phyloP scores from a whole-genome alignment of 768 basidiomycete genomes.

The Rhodosporidiobolus sp. region DNA sequence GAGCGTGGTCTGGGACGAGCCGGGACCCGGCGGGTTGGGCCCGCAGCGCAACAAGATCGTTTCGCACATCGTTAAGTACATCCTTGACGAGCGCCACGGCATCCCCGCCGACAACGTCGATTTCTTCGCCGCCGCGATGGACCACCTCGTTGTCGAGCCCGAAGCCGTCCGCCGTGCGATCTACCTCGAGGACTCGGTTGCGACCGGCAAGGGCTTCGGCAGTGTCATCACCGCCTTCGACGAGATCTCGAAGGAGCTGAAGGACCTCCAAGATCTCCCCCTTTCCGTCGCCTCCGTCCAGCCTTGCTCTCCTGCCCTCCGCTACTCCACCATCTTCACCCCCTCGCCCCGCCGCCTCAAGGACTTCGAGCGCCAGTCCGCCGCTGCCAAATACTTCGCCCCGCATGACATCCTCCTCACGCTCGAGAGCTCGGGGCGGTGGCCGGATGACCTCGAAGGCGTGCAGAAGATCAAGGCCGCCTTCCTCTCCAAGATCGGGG shows the following conservation, averaged over 20 bases:
- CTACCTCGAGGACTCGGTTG: conserved; percentile 48
- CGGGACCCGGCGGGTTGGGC: conserved; percentile 51
- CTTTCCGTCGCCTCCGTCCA: conserved; percentile 72
- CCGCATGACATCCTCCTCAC: conserved; percentile 74
- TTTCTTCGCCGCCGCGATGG: conserved; percentile 51
- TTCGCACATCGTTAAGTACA: conserved; percentile 65
- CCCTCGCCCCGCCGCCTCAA: conserved; percentile 66
- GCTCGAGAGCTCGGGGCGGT: conserved; percentile 85
- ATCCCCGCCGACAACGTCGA: conserved; percentile 52
- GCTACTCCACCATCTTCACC: conserved; percentile 76
- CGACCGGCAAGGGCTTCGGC: conserved; percentile 48
- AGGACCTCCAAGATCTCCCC: conserved; percentile 68
- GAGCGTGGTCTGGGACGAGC: conserved; percentile 87
- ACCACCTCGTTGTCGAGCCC: conserved; percentile 46
- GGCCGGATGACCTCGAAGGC: conserved; percentile 90
- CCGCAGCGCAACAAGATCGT: conserved; percentile 73
- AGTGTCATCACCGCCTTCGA: conserved; percentile 75
- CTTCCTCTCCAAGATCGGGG: conserved; percentile 77
- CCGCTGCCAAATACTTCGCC: conserved; percentile 55
- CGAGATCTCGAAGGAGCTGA: conserved; percentile 68
- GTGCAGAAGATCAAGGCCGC: conserved; percentile 93
- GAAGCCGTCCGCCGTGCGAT: conserved; percentile 47
- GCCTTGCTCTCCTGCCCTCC: conserved; percentile 67
- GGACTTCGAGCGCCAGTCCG: conserved; percentile 26
- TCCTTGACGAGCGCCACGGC: conserved; percentile 74